Evolutionary conservation across 371 early-diverging fungal species (phyloP), one percentile per base, ranked within the genome.

Genomic region (Conidiobolus coronatus): DNA sequence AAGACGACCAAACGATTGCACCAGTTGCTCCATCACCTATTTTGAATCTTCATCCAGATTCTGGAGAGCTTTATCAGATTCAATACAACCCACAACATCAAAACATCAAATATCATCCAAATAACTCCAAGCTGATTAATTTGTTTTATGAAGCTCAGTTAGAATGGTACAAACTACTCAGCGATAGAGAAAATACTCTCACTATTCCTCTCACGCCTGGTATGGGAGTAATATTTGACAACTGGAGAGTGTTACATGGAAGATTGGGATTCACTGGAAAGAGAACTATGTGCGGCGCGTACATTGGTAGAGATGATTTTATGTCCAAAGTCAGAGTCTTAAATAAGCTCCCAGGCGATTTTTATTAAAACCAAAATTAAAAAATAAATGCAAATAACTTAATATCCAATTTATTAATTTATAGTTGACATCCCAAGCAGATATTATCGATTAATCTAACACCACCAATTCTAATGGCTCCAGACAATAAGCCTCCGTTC

Each of bases 381-480:
- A n/a, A n/a, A n/a, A n/a, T n/a, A n/a, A n/a, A n/a, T n/a, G n/a
- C n/a, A n/a, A n/a, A n/a, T n/a, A n/a, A n/a, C n/a, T n/a, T n/a
- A n/a, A n/a, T n/a, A n/a, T n/a, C n/a, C n/a, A n/a, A n/a, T n/a
- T n/a, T n/a, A n/a, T n/a, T n/a, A n/a, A n/a, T n/a, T 42, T 46
- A 47, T n/a, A 55, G 21, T 15, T 34, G 21, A 33, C 51, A 51
- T 43, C 61, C 57, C 42, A 64, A 46, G 21, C 86, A 57, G 7
- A 88, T 50, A 58, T 94, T 96, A 59, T 96, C 96, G 45, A 96
- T 92, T 29, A 96, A 62, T 23, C 96, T 65, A 7, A 94, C 88
- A n/a, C 62, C 71, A 34, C 91, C 91, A 36, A 92, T 73, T 50
- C 66, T 71, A 20, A 92, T 72, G 8, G 94, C 96, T 29, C 87